Percentiles rank a stretch among this genome's conserved stretches.
Conservation (phyloP, 2,329 filamentous ascomycete genomes). For the Incumbomyces delicatus region DNA sequence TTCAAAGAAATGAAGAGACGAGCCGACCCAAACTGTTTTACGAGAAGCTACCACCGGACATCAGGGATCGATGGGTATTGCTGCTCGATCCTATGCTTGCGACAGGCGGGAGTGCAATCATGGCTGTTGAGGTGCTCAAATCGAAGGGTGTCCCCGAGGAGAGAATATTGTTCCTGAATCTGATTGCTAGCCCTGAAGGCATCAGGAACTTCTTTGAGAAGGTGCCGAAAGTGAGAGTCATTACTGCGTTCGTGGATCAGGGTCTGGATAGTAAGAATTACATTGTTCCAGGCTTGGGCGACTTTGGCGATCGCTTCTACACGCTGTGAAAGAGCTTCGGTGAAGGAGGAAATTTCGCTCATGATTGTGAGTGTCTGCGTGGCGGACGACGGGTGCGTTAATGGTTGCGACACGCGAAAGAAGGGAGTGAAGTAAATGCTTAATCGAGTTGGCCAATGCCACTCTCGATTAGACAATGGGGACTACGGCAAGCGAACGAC, state of each 20-base stretch:
- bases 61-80: conserved; percentile 83
- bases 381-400: too few species aligned
- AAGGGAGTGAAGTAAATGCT: too few species aligned
- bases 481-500: too few species aligned
- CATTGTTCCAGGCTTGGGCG: conserved; percentile 29
- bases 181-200: conserved; percentile 94
- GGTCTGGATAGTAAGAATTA: conserved; percentile 71
- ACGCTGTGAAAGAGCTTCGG: conserved; percentile 7
- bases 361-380: too few species aligned
- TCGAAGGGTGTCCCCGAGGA: conserved; percentile 87
- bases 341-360: too few species aligned
- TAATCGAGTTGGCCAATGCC: neutral
- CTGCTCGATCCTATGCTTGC: conserved; percentile 98
- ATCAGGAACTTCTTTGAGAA: conserved; percentile 79
- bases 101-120: conserved; percentile 88
- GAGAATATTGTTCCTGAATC: conserved; percentile 87
- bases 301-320: conserved; percentile 30
- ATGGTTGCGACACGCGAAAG: too few species aligned
- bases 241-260: conserved; percentile 92
- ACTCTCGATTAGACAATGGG: neutral
- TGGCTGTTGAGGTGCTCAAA: conserved; percentile 91
- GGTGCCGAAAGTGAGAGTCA: conserved; percentile 80
- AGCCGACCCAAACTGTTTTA: conserved; percentile 88
- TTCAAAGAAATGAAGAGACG: conserved; percentile 94
- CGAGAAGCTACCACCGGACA: conserved; percentile 92